Percentiles rank a stretch among this genome's conserved stretches.
Evolutionary conservation across 148 eudicot species (phyloP).

Genomic region (Chenopodium album): DNA sequence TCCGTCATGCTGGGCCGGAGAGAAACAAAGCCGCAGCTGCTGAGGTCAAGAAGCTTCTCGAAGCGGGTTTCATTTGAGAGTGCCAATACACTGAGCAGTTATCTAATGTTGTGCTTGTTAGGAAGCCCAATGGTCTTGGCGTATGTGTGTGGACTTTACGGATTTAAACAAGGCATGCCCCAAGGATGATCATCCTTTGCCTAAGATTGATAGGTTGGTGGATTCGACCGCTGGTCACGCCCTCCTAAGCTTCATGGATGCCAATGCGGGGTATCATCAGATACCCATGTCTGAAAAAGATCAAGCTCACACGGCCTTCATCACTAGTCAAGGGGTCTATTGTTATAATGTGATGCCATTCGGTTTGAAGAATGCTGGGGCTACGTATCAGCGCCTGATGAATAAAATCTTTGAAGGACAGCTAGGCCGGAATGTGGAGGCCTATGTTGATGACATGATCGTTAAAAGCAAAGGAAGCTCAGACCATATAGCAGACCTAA

Average conservation of each 20-base stretch:
- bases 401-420: no score
- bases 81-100: no score
- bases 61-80: no score
- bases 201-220: neutral
- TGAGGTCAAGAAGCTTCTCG: no score
- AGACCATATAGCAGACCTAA: neutral
- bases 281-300: neutral
- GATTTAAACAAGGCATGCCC: neutral
- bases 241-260: neutral
- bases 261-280: neutral
- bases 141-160: neutral
- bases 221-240: neutral
- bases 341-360: no score
- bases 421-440: no score
- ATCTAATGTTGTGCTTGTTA: no score
- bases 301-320: neutral
- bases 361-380: no score
- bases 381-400: no score
- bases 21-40: no score
- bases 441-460: neutral
- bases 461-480: neutral
- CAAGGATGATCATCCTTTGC: neutral
- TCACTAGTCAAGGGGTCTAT: neutral
- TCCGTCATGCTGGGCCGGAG: no score
- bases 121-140: neutral